phyloP scores from a whole-genome alignment of 805 yeast species.

The Kodamaea hsintzibuensis region DNA sequence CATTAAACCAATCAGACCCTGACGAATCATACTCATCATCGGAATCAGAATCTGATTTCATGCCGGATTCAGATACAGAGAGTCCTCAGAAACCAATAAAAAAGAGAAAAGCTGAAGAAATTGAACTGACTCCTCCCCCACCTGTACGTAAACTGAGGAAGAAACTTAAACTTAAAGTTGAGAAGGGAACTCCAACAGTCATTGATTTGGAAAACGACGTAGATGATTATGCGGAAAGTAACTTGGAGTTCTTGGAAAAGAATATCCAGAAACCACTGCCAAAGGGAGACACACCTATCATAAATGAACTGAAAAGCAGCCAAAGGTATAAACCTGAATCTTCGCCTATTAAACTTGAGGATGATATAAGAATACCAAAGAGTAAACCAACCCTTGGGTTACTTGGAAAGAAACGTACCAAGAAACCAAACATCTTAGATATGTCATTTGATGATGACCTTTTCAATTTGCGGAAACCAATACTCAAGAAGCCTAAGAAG shows the following conservation, averaged over 20 bases:
- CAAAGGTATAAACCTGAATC: background rate
- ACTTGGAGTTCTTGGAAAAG: conserved; percentile 28
- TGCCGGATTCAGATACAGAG: conserved; percentile 9
- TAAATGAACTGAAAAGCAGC: background rate
- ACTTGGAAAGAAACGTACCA: conserved; percentile 2
- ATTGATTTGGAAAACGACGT: conserved; percentile 17
- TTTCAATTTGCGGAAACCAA: conserved; percentile 5
- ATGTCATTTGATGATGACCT: conserved; percentile 16
- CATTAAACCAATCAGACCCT: background rate
- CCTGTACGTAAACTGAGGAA: conserved; percentile 4
- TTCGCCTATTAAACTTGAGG: conserved; percentile 14
- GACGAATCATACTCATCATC: conserved; percentile 8
- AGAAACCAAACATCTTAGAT: conserved; percentile 12
- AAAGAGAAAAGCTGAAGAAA: conserved; percentile 4
- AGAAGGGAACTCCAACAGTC: conserved; percentile 7
- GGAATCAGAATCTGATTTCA: conserved; percentile 6
- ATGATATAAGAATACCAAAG: conserved; percentile 1
- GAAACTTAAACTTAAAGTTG: conserved; percentile 6
- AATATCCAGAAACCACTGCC: conserved; percentile 4
- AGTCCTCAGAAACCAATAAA: background rate
- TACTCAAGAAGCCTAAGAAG: conserved; percentile 3
- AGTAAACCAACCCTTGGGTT: background rate
- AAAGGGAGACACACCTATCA: background rate
- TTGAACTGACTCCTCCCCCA: background rate
- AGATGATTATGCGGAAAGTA: conserved; percentile 38